Base-by-base conservation (phyloP, 2,329 filamentous ascomycete genomes). In the Arthroderma sp. region DNA sequence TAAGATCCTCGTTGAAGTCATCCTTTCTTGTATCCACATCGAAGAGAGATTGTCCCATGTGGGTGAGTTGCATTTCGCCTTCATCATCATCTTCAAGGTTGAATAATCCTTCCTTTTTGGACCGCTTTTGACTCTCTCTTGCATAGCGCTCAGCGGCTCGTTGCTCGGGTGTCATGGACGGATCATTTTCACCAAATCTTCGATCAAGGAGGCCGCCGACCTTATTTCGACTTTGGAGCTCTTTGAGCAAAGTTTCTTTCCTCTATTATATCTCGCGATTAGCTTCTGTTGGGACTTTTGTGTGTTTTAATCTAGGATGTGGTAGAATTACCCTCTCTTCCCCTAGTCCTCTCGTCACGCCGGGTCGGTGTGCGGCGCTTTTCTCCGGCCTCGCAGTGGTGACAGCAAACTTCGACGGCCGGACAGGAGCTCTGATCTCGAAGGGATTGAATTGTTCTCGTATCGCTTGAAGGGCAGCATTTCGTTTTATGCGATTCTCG, bases 401-500 rank as follows among this genome's bases (percentile, higher is more conserved):
- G 47, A 91, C 85, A 44, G 91, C 84, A 63, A 95, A 95, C 67
- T 97, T 97, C 58, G 84, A 84, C 0, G 85, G 87, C 59, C 86
- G 81, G 1, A 84, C 79, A 41, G 86, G 83, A 59, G 87, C 83
- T 73, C 94, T 94, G 70, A 95, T 82, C 68, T 98, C 93, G 73
- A 98, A 98, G 0, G 93, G 93, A 70, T 98, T 98, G 81, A 97
- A 97, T 64, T 91, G 86, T 67, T 97, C 91, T 68, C 93, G 86
- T 69, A 98, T 96, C 58, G 82, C 83, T 65, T 87, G 84, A 61
- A 98, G 79, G 15, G 90, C 88, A 57, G 83, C 85, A 67, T 86
- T 82, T 67, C 86, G 83, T 69, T 89, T 83, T 25, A 88, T 79
- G 60, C 88, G 84, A 72, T 89, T 87, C 66, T 91, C 85, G 64